phyloP scores from a whole-genome alignment of 2,329 filamentous ascomycete genomes.

The Calycina marina region DNA sequence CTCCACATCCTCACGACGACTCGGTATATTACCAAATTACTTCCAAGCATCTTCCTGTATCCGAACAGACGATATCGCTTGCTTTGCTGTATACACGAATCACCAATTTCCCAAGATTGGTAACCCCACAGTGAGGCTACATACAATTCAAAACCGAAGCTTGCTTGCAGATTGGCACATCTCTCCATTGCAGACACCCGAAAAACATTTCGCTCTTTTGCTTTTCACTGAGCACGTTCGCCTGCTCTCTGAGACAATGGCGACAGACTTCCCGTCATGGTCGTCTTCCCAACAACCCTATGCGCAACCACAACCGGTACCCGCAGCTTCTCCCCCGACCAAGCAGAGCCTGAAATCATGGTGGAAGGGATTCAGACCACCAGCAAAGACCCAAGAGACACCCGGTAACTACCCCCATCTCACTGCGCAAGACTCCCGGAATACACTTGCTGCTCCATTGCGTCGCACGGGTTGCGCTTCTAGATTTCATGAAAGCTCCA shows the following conservation, averaged over 20 bases:
- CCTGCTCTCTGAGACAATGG: too few relatives aligned
- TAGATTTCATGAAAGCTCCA: slow-evolving; percentile 2
- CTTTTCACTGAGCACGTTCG: too few relatives aligned
- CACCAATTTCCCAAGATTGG: too few relatives aligned
- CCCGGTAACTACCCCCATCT: slow-evolving; percentile 31
- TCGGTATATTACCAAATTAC: too few relatives aligned
- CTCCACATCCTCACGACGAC: slow-evolving; percentile 1
- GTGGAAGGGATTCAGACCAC: slow-evolving; percentile 91
- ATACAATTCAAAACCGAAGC: too few relatives aligned
- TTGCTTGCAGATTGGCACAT: too few relatives aligned
- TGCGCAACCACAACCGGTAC: slow-evolving; percentile 15
- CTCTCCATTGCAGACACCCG: too few relatives aligned
- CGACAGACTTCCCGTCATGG: slow-evolving; percentile 12
- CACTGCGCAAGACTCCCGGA: neutral
- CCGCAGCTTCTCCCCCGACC: slow-evolving; percentile 54
- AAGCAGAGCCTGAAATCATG: slow-evolving; percentile 85
- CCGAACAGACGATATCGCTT: too few relatives aligned
- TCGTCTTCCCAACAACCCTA: slow-evolving; percentile 20
- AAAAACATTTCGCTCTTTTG: too few relatives aligned
- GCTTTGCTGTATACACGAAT: too few relatives aligned
- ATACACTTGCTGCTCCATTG: slow-evolving; percentile 1
- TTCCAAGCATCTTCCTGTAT: too few relatives aligned
- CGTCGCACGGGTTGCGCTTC: neutral
- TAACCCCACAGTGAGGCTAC: too few relatives aligned
- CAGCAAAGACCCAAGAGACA: slow-evolving; percentile 39